Evolutionary conservation across 805 yeast genomes (phyloP).

Genomic region (Nematodospora valgi): DNA sequence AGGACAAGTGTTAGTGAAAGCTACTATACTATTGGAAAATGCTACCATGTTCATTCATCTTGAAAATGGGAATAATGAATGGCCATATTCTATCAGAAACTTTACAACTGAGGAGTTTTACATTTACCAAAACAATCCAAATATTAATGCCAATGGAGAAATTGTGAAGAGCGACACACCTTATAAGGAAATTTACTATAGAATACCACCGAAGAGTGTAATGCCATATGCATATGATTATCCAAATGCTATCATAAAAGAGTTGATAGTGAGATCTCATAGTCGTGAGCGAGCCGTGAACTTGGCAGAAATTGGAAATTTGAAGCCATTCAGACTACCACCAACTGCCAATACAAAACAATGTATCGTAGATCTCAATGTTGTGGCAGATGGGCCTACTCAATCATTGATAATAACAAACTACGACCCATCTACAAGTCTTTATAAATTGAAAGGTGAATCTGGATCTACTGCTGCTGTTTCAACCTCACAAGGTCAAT

Average conservation of each 20-base stretch:
- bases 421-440: slow-evolving; percentile 72
- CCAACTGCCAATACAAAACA: slow-evolving; percentile 35
- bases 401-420: slow-evolving; percentile 83
- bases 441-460: slow-evolving; percentile 54
- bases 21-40: slow-evolving; percentile 72
- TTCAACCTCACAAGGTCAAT: slow-evolving; percentile 29
- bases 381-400: slow-evolving; percentile 94
- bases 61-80: slow-evolving; percentile 65
- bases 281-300: slow-evolving; percentile 77
- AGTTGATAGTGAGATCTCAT: slow-evolving; percentile 67
- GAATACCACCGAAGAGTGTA: slow-evolving; percentile 82
- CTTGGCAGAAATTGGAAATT: slow-evolving; percentile 87
- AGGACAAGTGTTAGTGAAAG: slow-evolving; percentile 67
- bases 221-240: slow-evolving; percentile 99
- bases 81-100: slow-evolving; percentile 94
- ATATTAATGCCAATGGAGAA: slow-evolving; percentile 59
- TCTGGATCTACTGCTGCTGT: slow-evolving; percentile 27
- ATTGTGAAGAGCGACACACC: slow-evolving; percentile 45
- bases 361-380: slow-evolving; percentile 77
- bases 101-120: slow-evolving; percentile 84
- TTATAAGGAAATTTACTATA: slow-evolving; percentile 76
- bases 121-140: slow-evolving; percentile 83
- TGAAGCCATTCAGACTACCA: slow-evolving; percentile 80
- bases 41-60: slow-evolving; percentile 79
- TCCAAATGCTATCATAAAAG: slow-evolving; percentile 86